Base-by-base conservation (phyloP, 139 green algal species). In the Eudorina sp. region DNA sequence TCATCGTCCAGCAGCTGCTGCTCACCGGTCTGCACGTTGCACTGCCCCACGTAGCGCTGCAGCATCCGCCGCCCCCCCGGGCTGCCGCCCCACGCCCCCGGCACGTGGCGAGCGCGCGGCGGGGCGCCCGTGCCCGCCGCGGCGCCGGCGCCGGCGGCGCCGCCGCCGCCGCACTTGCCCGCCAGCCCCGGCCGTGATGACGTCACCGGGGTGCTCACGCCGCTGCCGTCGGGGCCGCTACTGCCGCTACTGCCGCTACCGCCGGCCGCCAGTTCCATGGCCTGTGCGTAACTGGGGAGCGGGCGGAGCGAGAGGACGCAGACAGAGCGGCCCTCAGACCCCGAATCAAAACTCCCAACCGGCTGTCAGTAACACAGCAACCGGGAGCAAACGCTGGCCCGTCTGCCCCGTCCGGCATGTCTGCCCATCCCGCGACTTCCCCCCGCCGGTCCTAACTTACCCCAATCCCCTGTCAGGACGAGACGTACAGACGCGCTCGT, bases 11-110 rank as follows among this genome's bases (percentile, higher is more conserved):
- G n/a, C n/a, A n/a, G n/a, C n/a, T n/a, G n/a, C n/a, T n/a, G n/a
- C 13, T n/a, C n/a, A 86, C 79, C 79, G 0, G 96, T 98, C 74
- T 96, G 91, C 43, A 97, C 70, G 81, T 98, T 98, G 86, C 86
- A 94, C 77, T 96, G 93, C 29, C 95, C 95, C 29, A 97, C 83
- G 84, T 91, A 96, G n/a, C 93, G 73, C 84, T 93, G 89, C 48
- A 94, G 40, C 76, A 92, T 74, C 21, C 92, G 66, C n/a, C 86
- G 87, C 7, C 90, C 93, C 8, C 92, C 93, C 38, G 55, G 38
- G 3, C 53, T 84, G 79, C 83, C 86, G 51, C 45, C 75, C 84
- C 89, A 92, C 3, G 82, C 66, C 13, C 89, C 77, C 13, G n/a
- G 55, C 41, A 73, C 18, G 55, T 29, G 66, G 9, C 9, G 38